phyloP scores from a whole-genome alignment of 2,329 filamentous ascomycete species.

The Aspergillus hortae region DNA sequence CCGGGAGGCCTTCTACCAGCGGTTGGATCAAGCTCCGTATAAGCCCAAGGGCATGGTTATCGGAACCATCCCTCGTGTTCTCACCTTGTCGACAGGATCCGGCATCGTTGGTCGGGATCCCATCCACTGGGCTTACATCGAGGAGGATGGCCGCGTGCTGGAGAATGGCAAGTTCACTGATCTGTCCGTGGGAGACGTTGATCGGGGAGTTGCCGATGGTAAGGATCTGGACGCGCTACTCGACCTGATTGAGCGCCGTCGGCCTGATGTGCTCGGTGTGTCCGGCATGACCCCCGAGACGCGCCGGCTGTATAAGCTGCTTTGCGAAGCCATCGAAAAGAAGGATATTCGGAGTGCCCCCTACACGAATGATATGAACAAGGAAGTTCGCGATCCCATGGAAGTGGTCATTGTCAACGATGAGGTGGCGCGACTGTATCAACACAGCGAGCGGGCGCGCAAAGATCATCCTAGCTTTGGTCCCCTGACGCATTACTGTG shows the following conservation, averaged over 20 bases:
- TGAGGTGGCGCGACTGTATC: conserved; percentile 93
- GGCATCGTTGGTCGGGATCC: conserved; percentile 72
- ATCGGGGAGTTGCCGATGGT: conserved; percentile 65
- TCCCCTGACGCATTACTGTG: conserved; percentile 80
- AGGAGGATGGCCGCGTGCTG: conserved; percentile 83
- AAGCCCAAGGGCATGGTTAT: conserved; percentile 90
- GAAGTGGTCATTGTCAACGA: conserved; percentile 93
- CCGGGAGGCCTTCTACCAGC: conserved; percentile 81
- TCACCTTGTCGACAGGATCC: conserved; percentile 82
- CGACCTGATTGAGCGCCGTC: conserved; percentile 72
- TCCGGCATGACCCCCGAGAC: conserved; percentile 87
- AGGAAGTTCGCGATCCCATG: conserved; percentile 72
- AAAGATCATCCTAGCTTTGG: conserved; percentile 77
- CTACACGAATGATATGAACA: conserved; percentile 79
- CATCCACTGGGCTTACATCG: conserved; percentile 86
- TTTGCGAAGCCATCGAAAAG: conserved; percentile 74
- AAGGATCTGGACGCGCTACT: conserved; percentile 67
- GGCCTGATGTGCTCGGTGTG: conserved; percentile 85
- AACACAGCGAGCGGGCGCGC: conserved; percentile 76
- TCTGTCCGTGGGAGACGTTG: conserved; percentile 61
- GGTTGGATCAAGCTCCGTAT: conserved; percentile 92
- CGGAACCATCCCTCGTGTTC: conserved; percentile 80
- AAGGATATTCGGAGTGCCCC: conserved; percentile 73
- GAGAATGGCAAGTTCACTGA: conserved; percentile 87
- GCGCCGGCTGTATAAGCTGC: conserved; percentile 73